These are phyloP conservation scores for Scedosporium apiospermum DNA, from an alignment of 2,329 filamentous ascomycete species.

Conservation along the genomic window DNA sequence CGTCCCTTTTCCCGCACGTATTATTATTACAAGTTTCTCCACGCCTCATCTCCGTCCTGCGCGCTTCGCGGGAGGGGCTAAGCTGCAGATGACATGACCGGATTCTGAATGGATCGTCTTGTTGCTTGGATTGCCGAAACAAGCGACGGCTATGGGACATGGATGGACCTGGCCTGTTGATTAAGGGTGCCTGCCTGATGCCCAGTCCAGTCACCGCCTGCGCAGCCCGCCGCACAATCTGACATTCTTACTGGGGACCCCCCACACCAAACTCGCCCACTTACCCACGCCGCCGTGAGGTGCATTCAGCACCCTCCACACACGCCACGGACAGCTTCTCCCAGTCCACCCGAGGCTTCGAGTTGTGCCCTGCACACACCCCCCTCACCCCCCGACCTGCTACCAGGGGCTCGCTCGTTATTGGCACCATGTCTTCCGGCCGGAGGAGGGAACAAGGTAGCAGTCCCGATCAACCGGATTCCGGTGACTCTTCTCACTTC, in stretches of 20 bases:
- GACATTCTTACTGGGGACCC: conserved; percentile 1
- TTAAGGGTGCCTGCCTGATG: background rate
- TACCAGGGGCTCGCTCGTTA: background rate
- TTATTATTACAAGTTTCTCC: background rate
- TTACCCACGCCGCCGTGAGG: background rate
- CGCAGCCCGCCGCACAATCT: conserved; percentile 1
- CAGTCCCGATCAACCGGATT: conserved; percentile 2
- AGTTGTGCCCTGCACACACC: background rate
- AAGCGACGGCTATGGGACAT: background rate
- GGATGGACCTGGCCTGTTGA: background rate
- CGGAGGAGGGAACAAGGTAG: conserved; percentile 1
- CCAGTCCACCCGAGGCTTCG: background rate
- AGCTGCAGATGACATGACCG: background rate
- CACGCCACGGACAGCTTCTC: background rate
- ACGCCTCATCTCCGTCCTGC: background rate
- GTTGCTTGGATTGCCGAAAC: background rate
- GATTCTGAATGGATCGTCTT: background rate
- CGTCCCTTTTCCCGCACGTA: background rate
- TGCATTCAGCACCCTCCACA: background rate
- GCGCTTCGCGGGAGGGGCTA: background rate
- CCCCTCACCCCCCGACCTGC: conserved; percentile 3
- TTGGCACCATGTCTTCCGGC: conserved; percentile 4
- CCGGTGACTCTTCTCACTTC: background rate
- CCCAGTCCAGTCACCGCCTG: background rate
- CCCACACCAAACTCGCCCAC: background rate